Percentiles rank a stretch among this genome's conserved stretches.
These are phyloP conservation scores for Gossypium sturtianum DNA, from an alignment of 345 rosid genomes.

Conservation along the genomic window DNA sequence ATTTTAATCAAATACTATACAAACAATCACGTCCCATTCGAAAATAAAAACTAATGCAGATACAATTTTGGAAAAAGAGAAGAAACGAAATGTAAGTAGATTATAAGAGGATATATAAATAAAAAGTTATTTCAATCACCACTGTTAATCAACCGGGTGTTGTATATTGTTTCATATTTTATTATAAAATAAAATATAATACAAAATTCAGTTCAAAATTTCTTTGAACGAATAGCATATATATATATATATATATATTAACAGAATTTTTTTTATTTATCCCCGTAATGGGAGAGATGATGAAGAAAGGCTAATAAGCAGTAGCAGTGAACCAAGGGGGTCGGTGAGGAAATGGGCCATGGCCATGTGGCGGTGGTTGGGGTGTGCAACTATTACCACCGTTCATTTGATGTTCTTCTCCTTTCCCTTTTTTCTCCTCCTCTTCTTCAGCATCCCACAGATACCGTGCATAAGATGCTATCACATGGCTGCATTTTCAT, in stretches of 20 bases:
- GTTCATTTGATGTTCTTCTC: background rate
- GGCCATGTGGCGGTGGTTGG: background rate
- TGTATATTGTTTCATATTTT: background rate
- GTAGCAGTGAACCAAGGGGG: background rate
- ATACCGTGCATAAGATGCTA: background rate
- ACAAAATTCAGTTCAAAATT: background rate
- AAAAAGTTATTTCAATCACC: background rate
- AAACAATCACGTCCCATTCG: too few species aligned
- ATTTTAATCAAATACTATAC: too few species aligned
- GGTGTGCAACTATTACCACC: background rate
- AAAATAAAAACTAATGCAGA: too few species aligned
- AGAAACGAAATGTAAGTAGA: too few species aligned
- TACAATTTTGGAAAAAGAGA: too few species aligned
- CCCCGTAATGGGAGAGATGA: background rate
- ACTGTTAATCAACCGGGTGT: background rate
- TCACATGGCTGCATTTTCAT: background rate
- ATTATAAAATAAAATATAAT: background rate
- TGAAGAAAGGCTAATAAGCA: background rate
- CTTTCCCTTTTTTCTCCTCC: background rate
- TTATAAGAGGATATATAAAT: background rate
- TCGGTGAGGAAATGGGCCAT: background rate
- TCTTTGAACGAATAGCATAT: background rate
- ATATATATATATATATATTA: background rate
- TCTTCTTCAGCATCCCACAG: background rate
- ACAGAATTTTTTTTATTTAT: background rate